Evolutionary conservation across 805 yeast genomes (phyloP).

Genomic region (Kuraishia cidri): DNA sequence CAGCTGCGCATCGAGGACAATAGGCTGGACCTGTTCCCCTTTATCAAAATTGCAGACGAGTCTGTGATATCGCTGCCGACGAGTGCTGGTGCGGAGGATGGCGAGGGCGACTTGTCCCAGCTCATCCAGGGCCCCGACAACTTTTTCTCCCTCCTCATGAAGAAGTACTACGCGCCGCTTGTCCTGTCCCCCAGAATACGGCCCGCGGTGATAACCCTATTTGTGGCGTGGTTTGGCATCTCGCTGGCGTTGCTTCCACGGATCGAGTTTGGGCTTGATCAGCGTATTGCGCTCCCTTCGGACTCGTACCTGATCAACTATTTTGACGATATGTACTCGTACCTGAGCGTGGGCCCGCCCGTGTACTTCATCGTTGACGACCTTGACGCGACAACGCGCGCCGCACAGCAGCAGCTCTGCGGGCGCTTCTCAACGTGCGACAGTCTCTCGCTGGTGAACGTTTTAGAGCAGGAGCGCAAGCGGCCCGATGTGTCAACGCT

Average conservation of each 20-base stretch:
- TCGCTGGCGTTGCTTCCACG: slow-evolving; percentile 64
- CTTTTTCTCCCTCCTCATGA: slow-evolving; percentile 30
- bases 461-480: slow-evolving; percentile 77
- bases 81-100: slow-evolving; percentile 1
- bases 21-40: slow-evolving; percentile 56
- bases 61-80: not conserved
- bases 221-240: slow-evolving; percentile 55
- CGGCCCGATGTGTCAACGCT: slow-evolving; percentile 57
- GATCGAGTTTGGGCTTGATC: slow-evolving; percentile 78
- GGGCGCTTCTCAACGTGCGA: slow-evolving; percentile 85
- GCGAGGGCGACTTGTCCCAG: slow-evolving; percentile 10
- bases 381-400: slow-evolving; percentile 50
- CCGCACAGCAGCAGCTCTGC: slow-evolving; percentile 67
- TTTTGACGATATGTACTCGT: slow-evolving; percentile 65
- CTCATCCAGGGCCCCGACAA: slow-evolving; percentile 12
- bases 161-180: slow-evolving; percentile 47
- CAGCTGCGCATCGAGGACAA: slow-evolving; percentile 50
- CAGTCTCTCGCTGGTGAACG: slow-evolving; percentile 67
- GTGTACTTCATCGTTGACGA: slow-evolving; percentile 74
- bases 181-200: slow-evolving; percentile 39
- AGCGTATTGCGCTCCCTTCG: slow-evolving; percentile 76
- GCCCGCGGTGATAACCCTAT: slow-evolving; percentile 40
- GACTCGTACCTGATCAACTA: slow-evolving; percentile 78
- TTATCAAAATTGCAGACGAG: slow-evolving; percentile 22
- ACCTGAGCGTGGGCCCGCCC: slow-evolving; percentile 87